Evolutionary conservation across 306 rosid species (phyloP), one percentile per base, ranked within the genome.

Genomic region (Spatholobus suberectus): DNA sequence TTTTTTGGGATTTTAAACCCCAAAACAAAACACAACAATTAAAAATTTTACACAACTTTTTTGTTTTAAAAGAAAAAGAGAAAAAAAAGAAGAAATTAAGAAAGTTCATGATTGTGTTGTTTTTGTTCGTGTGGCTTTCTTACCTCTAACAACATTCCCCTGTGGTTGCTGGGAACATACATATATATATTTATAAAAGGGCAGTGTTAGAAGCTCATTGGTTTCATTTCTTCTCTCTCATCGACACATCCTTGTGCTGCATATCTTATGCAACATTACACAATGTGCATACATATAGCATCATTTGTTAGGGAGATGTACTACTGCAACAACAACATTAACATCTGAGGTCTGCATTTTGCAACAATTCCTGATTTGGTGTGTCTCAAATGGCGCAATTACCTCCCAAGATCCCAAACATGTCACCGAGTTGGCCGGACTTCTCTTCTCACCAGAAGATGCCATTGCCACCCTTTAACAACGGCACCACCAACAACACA

Each of bases 331-430:
- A 82, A 51, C 59, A 70, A 44, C 40, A 70, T 59, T 37, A 68
- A 40, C 43, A 78, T 34, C 37, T 8, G 9, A 77, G 79, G 58
- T 72, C 81, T 63, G 41, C 11, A 17, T 11, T 26, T 27, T 59
- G 47, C 26, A 63, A 62, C 3, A 29, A 15, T 13, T 24, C 29
- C 29, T 76, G 74, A 70, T 67, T 67, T 35, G 7, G 47, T n/a
- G 26, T n/a, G 32, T 70, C 52, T 65, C 5, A 74, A 80, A 95
- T 96, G 99, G 98, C 98, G 18, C 98, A 96, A 62, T 90, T 96
- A 34, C 99, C 99, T 54, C 99, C 99, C 0, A 96, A 96, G 85
- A 84, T 92, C 83, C 99, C 99, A 46, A 94, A 85, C 86, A 81
- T 91, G 87, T 40, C 91, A 23, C 86, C 90, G 24, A 88, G 82